phyloP scores from a whole-genome alignment of 441 rosid species.

The Geranium incanum region DNA sequence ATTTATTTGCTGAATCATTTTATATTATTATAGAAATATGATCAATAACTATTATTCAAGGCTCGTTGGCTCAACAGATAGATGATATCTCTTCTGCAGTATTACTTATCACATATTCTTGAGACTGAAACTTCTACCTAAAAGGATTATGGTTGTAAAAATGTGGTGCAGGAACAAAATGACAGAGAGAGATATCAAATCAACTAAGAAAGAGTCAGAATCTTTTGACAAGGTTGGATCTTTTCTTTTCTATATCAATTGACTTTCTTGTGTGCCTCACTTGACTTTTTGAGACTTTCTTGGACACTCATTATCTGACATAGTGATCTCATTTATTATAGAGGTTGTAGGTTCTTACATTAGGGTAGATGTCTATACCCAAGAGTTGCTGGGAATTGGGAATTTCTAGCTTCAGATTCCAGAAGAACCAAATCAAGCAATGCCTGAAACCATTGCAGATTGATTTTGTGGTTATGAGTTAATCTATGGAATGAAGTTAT shows the following conservation, averaged over 20 bases:
- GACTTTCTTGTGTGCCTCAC: not conserved
- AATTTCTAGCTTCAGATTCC: not conserved
- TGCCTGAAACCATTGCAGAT: not conserved
- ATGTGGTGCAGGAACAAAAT: slow-evolving; percentile 45
- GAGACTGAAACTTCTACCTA: slow-evolving; percentile 3
- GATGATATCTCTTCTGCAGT: slow-evolving; percentile 7
- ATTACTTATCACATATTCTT: not conserved
- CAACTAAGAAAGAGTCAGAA: slow-evolving; percentile 40
- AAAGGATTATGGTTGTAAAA: slow-evolving; percentile 18
- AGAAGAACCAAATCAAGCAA: not conserved
- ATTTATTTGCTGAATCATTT: not conserved
- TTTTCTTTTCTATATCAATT: slow-evolving; percentile 19
- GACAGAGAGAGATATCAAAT: slow-evolving; percentile 28
- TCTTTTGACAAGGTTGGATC: slow-evolving; percentile 72
- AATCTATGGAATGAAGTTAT: not conserved
- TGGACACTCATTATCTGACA: not conserved
- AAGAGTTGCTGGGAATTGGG: not conserved
- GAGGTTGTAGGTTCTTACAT: not conserved
- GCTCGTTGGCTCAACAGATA: not conserved
- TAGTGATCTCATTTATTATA: not conserved
- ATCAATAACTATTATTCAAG: not conserved
- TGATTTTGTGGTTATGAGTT: not conserved
- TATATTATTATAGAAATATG: not conserved
- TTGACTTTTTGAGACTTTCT: not conserved
- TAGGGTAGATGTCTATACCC: not conserved